A percentile compares a stretch with the other conserved stretches of the same genome.
These are phyloP conservation scores for Umbelopsis sp. DNA, from an alignment of 192 early-diverging fungal genomes.

Conservation along the genomic window DNA sequence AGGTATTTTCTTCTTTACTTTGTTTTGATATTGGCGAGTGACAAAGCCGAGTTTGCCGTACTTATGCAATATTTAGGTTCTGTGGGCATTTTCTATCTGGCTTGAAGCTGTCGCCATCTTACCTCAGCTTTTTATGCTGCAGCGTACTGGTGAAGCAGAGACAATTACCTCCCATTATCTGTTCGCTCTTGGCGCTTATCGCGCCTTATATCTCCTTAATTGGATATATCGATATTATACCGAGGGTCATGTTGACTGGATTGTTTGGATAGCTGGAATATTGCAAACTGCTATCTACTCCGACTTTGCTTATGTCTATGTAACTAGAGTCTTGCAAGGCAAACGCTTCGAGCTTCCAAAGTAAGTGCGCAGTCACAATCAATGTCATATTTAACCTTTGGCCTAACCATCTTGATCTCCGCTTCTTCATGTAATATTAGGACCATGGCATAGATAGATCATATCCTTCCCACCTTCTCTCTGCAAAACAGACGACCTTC, in stretches of 20 bases:
- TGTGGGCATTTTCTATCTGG: slow-evolving; percentile 98
- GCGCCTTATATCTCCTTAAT: slow-evolving; percentile 85
- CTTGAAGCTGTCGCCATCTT: slow-evolving; percentile 97
- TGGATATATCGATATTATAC: slow-evolving; percentile 91
- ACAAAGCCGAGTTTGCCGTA: neutral
- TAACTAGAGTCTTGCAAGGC: slow-evolving; percentile 64
- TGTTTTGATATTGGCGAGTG: neutral
- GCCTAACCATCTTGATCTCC: neutral
- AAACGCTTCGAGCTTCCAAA: slow-evolving; percentile 72
- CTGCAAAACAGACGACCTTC: neutral
- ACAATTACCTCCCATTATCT: slow-evolving; percentile 99
- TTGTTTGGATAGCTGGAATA: slow-evolving; percentile 87
- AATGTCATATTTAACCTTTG: neutral
- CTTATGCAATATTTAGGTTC: slow-evolving; percentile 55
- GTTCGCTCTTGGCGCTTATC: slow-evolving; percentile 94
- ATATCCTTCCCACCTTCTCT: slow-evolving; percentile 4
- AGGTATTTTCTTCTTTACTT: slow-evolving; percentile 53
- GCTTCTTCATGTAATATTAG: neutral
- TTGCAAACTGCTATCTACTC: slow-evolving; percentile 94
- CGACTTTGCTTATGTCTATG: slow-evolving; percentile 98
- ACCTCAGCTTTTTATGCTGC: slow-evolving; percentile 96
- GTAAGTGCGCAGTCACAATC: slow-evolving; percentile 13
- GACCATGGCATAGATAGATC: neutral
- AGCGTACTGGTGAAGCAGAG: slow-evolving; percentile 97
- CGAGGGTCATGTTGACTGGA: slow-evolving; percentile 78